Evolutionary conservation across 257 asterid species (phyloP), one percentile per base, ranked within the genome.

Genomic region (Scutellaria minor): DNA sequence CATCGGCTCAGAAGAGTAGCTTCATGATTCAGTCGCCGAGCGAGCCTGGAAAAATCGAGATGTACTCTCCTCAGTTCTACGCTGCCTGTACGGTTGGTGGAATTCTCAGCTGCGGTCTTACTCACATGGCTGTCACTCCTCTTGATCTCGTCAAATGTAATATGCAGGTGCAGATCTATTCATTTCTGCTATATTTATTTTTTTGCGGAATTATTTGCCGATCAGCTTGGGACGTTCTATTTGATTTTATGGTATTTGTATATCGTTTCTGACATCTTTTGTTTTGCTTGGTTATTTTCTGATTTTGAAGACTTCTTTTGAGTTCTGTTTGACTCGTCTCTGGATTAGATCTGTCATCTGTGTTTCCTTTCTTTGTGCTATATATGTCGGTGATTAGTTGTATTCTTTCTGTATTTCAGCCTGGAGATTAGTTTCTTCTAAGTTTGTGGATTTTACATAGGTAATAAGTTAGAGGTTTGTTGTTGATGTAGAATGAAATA

Each of bases 71-170:
- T 1, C 88, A 83, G 70, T 92, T 37, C 77, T 92, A 92, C 68
- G 95, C 91, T 20, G 98, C 97, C 31, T 92, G 97, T 72, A 90
- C 98, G 0, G 80, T 13, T 75, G 98, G 98, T 64, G 98, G 98
- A 71, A 85, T 92, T 22, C 85, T 92, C 71, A 92, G 98, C 83
- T 92, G 98, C 74, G 98, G 98, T 50, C 94, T 92, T 42, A 92
- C 98, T 37, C 98, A 92, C 78, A 92, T 78, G 97, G 65, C 98
- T 57, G 98, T 92, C 78, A 92, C 97, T 61, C 98, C 98, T 74
- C 98, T 92, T 20, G 98, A 92, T 80, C 94, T 92, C 51, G 98
- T 90, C 93, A 92, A 92, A 75, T 92, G 98, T 81, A 92, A 92
- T 79, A 92, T 92, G 98, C 98, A 92, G 96, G 98, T 90, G 15